A percentile compares a stretch with the other conserved stretches of the same genome.
Conservation (phyloP, 179 eudicot species). For the Pouteria campechiana region DNA sequence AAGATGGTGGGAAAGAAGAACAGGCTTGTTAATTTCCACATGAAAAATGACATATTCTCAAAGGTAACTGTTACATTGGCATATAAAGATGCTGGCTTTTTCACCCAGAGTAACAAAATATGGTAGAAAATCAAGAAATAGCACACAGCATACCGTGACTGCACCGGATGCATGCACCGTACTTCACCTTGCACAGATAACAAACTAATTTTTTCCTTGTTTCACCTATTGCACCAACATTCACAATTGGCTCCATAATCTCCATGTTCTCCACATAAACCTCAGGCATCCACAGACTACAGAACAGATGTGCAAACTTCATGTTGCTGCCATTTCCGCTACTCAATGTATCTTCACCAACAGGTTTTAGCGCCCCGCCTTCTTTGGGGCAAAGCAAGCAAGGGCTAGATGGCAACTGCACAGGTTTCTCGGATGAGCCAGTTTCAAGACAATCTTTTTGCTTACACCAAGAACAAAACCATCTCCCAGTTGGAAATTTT, state of each 20-base stretch:
- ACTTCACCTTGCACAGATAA: constrained; percentile 80
- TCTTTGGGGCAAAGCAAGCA: constrained; percentile 73
- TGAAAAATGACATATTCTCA: too few species aligned
- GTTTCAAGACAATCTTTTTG: constrained; percentile 18
- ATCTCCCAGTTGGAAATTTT: constrained; percentile 39
- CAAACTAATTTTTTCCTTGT: constrained; percentile 65
- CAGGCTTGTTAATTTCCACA: too few species aligned
- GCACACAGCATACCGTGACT: constrained; percentile 81
- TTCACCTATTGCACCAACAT: constrained; percentile 54
- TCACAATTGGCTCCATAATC: constrained; percentile 79
- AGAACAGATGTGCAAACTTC: constrained; percentile 81
- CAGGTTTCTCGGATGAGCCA: constrained; percentile 4
- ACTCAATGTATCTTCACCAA: constrained; percentile 21
- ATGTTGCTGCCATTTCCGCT: constrained; percentile 23
- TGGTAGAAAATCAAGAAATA: constrained; percentile 8
- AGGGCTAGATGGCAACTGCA: constrained; percentile 23
- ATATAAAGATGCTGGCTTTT: too few species aligned
- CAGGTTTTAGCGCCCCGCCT: constrained; percentile 80
- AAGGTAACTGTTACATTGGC: too few species aligned
- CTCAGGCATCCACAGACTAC: constrained; percentile 94
- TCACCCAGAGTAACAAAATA: too few species aligned
- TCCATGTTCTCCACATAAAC: constrained; percentile 60
- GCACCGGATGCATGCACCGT: constrained; percentile 87
- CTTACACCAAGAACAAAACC: constrained; percentile 87
- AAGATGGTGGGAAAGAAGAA: too few species aligned